Percentiles rank a stretch among this genome's conserved stretches.
Conservation (phyloP, 805 yeast genomes). For the Sugiyamaella smithiae region DNA sequence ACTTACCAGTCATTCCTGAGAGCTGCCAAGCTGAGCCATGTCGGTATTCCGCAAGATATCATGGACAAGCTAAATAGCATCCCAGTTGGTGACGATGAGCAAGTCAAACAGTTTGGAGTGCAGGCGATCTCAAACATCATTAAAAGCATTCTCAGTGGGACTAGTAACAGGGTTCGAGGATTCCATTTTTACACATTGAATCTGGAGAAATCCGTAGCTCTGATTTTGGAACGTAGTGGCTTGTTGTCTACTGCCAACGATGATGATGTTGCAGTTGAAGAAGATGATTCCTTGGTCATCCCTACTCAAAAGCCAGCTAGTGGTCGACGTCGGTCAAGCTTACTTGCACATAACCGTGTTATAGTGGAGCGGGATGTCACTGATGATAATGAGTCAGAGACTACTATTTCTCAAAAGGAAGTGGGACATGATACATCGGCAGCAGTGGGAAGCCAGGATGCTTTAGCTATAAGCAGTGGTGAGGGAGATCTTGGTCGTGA, state of each 20-base stretch:
- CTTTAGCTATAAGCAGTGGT: slow-evolving; percentile 78
- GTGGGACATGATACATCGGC: slow-evolving; percentile 16
- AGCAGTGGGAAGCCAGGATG: slow-evolving; percentile 22
- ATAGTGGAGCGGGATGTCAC: slow-evolving; percentile 35
- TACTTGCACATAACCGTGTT: slow-evolving; percentile 42
- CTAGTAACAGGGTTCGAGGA: slow-evolving; percentile 64
- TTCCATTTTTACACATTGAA: slow-evolving; percentile 92
- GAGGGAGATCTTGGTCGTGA: slow-evolving; percentile 81
- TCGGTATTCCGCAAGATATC: slow-evolving; percentile 65
- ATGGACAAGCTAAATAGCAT: slow-evolving; percentile 53
- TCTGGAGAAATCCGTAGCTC: slow-evolving; percentile 88
- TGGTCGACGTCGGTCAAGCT: slow-evolving; percentile 21
- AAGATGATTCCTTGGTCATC: not conserved
- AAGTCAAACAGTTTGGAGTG: slow-evolving; percentile 81
- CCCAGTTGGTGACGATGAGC: slow-evolving; percentile 69
- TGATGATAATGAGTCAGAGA: slow-evolving; percentile 13
- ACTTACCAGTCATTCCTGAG: slow-evolving; percentile 78
- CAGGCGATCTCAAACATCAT: slow-evolving; percentile 64
- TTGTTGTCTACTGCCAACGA: slow-evolving; percentile 43
- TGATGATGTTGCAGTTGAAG: slow-evolving; percentile 17
- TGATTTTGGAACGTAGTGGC: slow-evolving; percentile 64
- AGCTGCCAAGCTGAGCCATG: slow-evolving; percentile 87
- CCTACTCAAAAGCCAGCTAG: not conserved
- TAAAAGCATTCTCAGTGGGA: slow-evolving; percentile 38
- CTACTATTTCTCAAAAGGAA: slow-evolving; percentile 42